Base-by-base conservation (phyloP, 2,329 filamentous ascomycete species). In the Claviceps pazoutovae region DNA sequence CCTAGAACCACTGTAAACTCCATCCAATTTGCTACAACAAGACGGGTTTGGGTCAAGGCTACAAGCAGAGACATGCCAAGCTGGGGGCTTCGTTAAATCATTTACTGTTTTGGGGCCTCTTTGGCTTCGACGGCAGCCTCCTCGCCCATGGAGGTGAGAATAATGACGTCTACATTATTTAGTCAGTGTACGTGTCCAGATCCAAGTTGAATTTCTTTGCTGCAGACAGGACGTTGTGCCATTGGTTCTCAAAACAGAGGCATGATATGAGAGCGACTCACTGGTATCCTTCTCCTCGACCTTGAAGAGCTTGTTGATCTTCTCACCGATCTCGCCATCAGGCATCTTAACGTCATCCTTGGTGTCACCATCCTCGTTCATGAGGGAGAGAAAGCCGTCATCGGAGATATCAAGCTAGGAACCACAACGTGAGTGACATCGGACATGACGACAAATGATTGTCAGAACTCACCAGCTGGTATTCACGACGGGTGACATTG, bases 281-380 rank as follows among this genome's bases (percentile, higher is more conserved):
- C 90, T 91, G 73, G 82, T 86, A 66, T 96, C 90, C 78, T 94
- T 96, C 73, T 83, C 84, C n/a, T 94, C 88, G 23, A 77, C 74
- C 59, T 71, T 75, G 79, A 91, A 93, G 64, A 91, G 80, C 70
- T 82, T 83, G 62, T 71, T 75, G 71, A 97, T 94, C 79, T 87
- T 90, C 48, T 90, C 82, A 64, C 88, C 89, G 70, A 95, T 64
- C 55, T 97, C 91, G 64, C 84, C 84, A 1, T 96, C 90, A 63
- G 93, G 93, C 61, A 95, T 67, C 76, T 88, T 89, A 71, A 97
- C 88, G 70, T 98, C 91, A 65, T 95, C 88, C 82, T 96, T 96
- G 75, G 82, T 84, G 70, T 80, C 76, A 68, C 90, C 90, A 62
- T 85, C 80, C 59, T 91, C 85, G 68, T 78, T 80, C 85, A 97